Evolutionary conservation across 345 rosid species (phyloP), one percentile per base, ranked within the genome.

Genomic region (Linum usitatissimum): DNA sequence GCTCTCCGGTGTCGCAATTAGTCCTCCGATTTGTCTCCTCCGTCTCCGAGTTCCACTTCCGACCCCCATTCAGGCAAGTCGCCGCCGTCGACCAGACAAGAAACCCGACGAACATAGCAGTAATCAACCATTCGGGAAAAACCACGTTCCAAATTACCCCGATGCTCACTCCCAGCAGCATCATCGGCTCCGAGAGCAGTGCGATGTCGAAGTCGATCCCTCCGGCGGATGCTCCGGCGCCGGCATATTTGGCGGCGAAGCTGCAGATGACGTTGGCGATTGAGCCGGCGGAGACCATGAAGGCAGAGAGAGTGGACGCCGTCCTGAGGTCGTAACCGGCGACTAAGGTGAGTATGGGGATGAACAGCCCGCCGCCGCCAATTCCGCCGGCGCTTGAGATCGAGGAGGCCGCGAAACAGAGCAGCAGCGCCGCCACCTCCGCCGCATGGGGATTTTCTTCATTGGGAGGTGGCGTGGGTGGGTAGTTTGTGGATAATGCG

Each of bases 331-430:
- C 90, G 10, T 89, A 38, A 23, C 91, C 86, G 56, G 86, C 86
- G 5, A 84, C 73, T 30, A 89, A 73, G 12, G 81, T 86, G 65
- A 92, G 70, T 45, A 92, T 79, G 0, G 98, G 98, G 36, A 89
- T 84, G 64, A 74, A 92, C 31, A 92, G 66, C 6, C 96, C 98
- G 18, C 97, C 98, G 6, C 93, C 98, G 0, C 98, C 96, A 30
- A 89, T 82, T 20, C 96, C 98, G 15, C 95, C 98, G 1, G 96
- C 98, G 65, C 96, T 89, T 0, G 98, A 89, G n/a, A 89, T 76
- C 0, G 91, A 64, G 13, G 93, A 77, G 42, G 95, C 89, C 4
- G 81, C 9, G 77, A 88, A 91, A 23, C 98, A 86, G 1, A 81
- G 64, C 30, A 75, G 36, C 53, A 83, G 92, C 6, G 98, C 80